Base-by-base conservation (phyloP, 2,329 filamentous ascomycete species). In the Arthrobotrys entomopaga region DNA sequence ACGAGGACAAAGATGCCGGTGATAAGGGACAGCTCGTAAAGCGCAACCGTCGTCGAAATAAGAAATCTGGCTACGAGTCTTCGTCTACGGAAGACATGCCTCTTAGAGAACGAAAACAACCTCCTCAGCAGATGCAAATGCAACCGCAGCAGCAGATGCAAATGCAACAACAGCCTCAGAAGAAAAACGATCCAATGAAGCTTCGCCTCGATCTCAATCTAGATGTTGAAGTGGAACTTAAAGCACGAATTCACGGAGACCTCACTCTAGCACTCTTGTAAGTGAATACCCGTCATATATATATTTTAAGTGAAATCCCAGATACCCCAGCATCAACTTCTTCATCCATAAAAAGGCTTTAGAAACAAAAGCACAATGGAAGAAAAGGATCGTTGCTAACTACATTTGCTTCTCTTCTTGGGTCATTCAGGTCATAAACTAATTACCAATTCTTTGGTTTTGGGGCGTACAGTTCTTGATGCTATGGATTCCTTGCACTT, bases 121-220 rank as follows among this genome's bases (percentile, higher is more conserved):
- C 79, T 65, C 77, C 78, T 49, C 77, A 81, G 42, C 79, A 82
- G 72, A 79, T 82, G 71, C 81, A 78, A 79, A 29, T 80, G 80
- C 49, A 79, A 57, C 78, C 79, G 66, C 74, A 77, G 53, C 76
- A 81, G 46, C 80, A 82, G 72, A 79, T 82, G 71, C 81, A 78
- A 79, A 38, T 80, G 80, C 48, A 79, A 69, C 79, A 80, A 63
- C 78, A 80, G 53, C 49, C 63, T 7, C 57, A 40, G 8, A 74
- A 74, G 59, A 75, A 75, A 53, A 77, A 77, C 20, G 77, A 79
- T 58, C 70, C 77, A 16, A 65, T 79, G 43, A 71, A 74, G 38
- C 38, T 80, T 22, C 70, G 78, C 46, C 48, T 80, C 43, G 79
- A 80, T 34, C 63, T 80, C 15, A 79, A 80, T 64, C 70, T 80